A percentile compares a stretch with the other conserved stretches of the same genome.
Evolutionary conservation across 2,329 filamentous ascomycete genomes (phyloP).

Genomic region (Colletotrichum sp.): DNA sequence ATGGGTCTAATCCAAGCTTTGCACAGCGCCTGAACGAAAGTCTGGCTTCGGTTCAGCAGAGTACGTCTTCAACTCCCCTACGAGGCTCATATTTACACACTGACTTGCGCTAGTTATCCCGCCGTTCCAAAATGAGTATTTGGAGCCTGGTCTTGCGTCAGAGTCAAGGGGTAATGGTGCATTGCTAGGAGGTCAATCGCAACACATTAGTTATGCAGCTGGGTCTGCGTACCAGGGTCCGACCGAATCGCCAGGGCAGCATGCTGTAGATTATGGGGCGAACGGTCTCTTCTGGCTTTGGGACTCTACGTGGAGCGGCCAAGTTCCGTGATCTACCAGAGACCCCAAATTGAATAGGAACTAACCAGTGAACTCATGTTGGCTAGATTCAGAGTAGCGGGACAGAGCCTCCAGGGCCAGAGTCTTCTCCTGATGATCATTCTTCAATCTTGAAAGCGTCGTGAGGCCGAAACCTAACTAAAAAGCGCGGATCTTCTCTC

Average conservation of each 20-base stretch:
- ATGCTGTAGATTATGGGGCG: background rate
- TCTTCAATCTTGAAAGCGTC: background rate
- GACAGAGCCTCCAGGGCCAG: background rate
- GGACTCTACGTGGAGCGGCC: background rate
- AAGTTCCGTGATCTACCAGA: background rate
- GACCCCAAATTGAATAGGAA: fast-evolving
- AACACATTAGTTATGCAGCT: background rate
- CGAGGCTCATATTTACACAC: fast-evolving
- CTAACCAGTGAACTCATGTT: background rate
- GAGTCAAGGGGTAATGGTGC: background rate
- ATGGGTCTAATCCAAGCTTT: background rate
- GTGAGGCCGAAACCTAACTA: fast-evolving
- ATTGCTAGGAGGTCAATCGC: background rate
- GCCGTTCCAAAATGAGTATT: background rate
- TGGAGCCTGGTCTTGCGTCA: background rate
- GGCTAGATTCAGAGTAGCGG: background rate
- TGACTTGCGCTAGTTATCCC: background rate
- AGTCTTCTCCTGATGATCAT: background rate
- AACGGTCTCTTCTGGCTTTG: background rate
- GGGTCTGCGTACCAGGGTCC: background rate
- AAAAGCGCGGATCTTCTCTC: background rate
- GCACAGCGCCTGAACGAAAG: background rate
- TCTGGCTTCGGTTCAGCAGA: background rate
- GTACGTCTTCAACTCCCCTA: background rate
- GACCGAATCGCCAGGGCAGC: background rate